Percentiles rank a stretch among this genome's conserved stretches.
phyloP scores from a whole-genome alignment of 331 rosid species.

The Rhamnella rubrinervis region DNA sequence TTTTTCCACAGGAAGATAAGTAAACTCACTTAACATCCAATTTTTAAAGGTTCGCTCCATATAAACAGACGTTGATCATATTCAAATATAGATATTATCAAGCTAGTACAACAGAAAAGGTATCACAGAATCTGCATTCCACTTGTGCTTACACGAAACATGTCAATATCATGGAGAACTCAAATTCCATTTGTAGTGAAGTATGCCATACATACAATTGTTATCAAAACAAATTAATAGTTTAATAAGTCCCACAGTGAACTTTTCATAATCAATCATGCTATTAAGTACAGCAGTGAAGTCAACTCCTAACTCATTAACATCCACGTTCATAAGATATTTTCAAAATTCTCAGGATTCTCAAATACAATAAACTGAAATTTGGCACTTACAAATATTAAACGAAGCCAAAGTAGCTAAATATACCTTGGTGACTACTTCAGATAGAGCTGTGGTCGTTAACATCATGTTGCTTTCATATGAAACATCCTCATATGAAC shows the following conservation, averaged over 20 bases:
- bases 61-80: not conserved
- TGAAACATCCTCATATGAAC: constrained; percentile 79
- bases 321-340: not conserved
- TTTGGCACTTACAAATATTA: not conserved
- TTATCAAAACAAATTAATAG: too few species aligned
- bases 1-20: not conserved
- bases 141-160: not conserved
- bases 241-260: too few species aligned
- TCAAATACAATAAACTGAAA: not conserved
- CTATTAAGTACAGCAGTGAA: not conserved
- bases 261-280: too few species aligned
- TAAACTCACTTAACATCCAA: not conserved
- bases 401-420: constrained; percentile 5
- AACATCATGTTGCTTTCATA: constrained; percentile 75
- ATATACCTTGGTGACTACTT: constrained; percentile 72
- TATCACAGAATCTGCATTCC: not conserved
- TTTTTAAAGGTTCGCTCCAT: not conserved
- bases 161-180: not conserved
- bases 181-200: too few species aligned
- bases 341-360: not conserved
- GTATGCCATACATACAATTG: too few species aligned
- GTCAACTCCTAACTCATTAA: not conserved
- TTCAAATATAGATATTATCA: not conserved
- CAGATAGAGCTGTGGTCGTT: constrained; percentile 83
- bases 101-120: not conserved